These are phyloP conservation scores for Dentipellis sp. DNA, from an alignment of 768 basidiomycete genomes.

Conservation along the genomic window DNA sequence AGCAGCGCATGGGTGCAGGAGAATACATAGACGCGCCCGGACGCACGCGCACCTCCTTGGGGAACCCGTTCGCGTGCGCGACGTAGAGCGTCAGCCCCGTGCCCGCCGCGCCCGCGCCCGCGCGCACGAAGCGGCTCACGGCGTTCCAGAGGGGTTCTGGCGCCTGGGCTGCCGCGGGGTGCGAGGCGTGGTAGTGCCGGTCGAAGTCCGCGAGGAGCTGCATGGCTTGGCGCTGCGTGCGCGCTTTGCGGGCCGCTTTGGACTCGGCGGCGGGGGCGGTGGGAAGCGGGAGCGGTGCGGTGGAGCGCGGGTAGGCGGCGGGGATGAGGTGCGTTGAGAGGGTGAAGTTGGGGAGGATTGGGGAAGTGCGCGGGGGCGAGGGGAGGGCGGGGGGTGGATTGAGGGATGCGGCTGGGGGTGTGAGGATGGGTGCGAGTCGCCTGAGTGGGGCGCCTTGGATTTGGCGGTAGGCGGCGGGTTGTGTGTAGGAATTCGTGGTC, in stretches of 20 bases:
- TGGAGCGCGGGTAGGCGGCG: conserved; percentile 40
- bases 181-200: neutral
- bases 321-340: conserved; percentile 49
- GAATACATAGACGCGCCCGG: neutral
- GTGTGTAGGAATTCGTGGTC: neutral
- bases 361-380: neutral
- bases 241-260: conserved; percentile 24
- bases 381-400: neutral
- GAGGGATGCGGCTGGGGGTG: neutral
- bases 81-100: conserved; percentile 54
- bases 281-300: conserved; percentile 32
- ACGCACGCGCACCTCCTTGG: conserved; percentile 80
- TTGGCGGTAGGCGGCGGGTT: neutral
- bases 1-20: neutral
- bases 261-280: conserved; percentile 20
- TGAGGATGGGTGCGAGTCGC: neutral
- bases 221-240: neutral
- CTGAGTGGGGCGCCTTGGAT: neutral
- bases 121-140: conserved; percentile 58
- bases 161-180: conserved; percentile 13
- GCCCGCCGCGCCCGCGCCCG: conserved; percentile 16
- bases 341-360: conserved; percentile 28
- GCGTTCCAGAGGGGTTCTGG: conserved; percentile 52
- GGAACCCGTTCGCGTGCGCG: conserved; percentile 82
- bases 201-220: conserved; percentile 3